These are phyloP conservation scores for Shiraia bambusicola DNA, from an alignment of 2,329 filamentous ascomycete genomes.

Conservation along the genomic window DNA sequence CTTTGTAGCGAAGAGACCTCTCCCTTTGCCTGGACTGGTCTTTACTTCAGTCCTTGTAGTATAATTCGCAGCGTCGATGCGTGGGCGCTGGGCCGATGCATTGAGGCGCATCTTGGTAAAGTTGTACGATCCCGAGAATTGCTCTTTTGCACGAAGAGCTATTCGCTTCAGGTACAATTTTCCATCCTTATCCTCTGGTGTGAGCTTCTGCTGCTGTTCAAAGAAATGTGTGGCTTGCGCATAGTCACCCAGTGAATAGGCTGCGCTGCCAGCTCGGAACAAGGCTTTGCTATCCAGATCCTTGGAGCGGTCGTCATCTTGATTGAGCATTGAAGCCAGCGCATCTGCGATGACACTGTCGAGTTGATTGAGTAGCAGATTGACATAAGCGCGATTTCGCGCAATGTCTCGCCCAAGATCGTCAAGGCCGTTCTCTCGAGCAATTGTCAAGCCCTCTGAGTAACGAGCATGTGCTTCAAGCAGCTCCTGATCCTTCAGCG, in stretches of 20 bases:
- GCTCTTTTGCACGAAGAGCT: conserved; percentile 36
- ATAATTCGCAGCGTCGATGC: conserved; percentile 54
- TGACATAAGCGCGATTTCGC: conserved; percentile 39
- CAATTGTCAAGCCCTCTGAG: conserved; percentile 32
- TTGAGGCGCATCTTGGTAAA: conserved; percentile 33
- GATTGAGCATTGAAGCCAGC: conserved; percentile 26
- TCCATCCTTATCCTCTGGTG: conserved; percentile 42
- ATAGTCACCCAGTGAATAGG: conserved; percentile 49
- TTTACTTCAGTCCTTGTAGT: conserved; percentile 47
- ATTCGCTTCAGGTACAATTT: conserved; percentile 24
- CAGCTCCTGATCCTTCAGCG: conserved; percentile 41
- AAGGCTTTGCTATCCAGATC: conserved; percentile 47
- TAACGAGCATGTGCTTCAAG: conserved; percentile 39
- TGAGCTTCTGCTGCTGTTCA: conserved; percentile 26
- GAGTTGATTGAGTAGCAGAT: conserved; percentile 29
- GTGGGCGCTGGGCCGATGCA: conserved; percentile 46
- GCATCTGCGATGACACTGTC: conserved; percentile 38
- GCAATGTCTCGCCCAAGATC: conserved; percentile 37
- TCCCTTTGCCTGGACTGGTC: conserved; percentile 46
- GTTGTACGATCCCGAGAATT: conserved; percentile 45
- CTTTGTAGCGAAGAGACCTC: conserved; percentile 55
- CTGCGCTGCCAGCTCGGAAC: conserved; percentile 49
- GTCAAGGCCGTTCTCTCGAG: conserved; percentile 13
- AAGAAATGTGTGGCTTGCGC: conserved; percentile 42
- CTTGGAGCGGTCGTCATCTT: conserved; percentile 29